These are phyloP conservation scores for Bipolaris bicolor DNA, from an alignment of 2,329 filamentous ascomycete species.

Conservation along the genomic window DNA sequence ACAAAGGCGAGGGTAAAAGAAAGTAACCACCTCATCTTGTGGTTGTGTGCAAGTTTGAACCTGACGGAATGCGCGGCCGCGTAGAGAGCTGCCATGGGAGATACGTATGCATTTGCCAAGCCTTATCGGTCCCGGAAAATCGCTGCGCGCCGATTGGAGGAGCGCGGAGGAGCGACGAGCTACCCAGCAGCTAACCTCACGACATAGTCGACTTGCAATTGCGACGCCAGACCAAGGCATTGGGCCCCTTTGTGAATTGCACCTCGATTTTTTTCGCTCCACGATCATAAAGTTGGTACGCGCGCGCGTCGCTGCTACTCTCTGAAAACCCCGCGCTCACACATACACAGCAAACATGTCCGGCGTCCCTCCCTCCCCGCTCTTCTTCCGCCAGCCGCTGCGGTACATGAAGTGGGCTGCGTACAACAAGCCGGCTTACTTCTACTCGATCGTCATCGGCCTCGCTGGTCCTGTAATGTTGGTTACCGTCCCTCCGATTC, in stretches of 20 bases:
- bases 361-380: slow-evolving; percentile 49
- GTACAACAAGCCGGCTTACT: slow-evolving; percentile 87
- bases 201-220: slow-evolving; percentile 12
- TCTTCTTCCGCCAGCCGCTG: slow-evolving; percentile 84
- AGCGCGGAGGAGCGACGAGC: slow-evolving; percentile 6
- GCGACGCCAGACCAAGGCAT: slow-evolving; percentile 25
- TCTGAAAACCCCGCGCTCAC: background rate
- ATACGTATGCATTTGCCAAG: slow-evolving; percentile 50
- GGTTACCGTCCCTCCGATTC: slow-evolving; percentile 73
- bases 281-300: slow-evolving; percentile 6
- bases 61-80: slow-evolving; percentile 17
- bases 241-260: slow-evolving; percentile 20
- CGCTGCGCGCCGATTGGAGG: slow-evolving; percentile 27
- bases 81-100: slow-evolving; percentile 31
- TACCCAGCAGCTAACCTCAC: slow-evolving; percentile 17
- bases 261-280: background rate
- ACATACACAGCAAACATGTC: slow-evolving; percentile 60
- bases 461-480: slow-evolving; percentile 73
- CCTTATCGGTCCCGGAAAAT: slow-evolving; percentile 33
- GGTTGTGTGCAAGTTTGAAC: slow-evolving; percentile 31
- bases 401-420: slow-evolving; percentile 88
- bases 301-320: background rate
- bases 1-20: slow-evolving; percentile 69
- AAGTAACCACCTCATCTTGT: slow-evolving; percentile 77
- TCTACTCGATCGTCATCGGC: slow-evolving; percentile 83